A percentile compares a stretch with the other conserved stretches of the same genome.
These are phyloP conservation scores for Gaertneriomyces semiglobifer DNA, from an alignment of 192 early-diverging fungal species.

Conservation along the genomic window DNA sequence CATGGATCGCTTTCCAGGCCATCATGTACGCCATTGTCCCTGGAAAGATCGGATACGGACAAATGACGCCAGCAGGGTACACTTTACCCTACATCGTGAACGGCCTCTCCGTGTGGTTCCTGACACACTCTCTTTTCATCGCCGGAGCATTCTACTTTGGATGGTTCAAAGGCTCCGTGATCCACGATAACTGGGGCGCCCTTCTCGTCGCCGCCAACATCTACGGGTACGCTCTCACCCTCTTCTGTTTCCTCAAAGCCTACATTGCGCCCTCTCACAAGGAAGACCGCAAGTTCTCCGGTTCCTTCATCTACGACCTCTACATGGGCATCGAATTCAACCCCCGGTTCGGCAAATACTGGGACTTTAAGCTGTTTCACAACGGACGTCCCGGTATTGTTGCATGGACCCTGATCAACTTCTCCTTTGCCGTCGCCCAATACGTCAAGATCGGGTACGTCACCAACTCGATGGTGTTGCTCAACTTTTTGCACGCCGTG, in stretches of 20 bases:
- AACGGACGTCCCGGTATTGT: constrained; percentile 80
- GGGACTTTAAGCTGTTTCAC: constrained; percentile 82
- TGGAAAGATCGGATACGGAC: constrained; percentile 68
- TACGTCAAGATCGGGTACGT: constrained; percentile 69
- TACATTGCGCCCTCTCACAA: constrained; percentile 67
- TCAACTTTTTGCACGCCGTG: constrained; percentile 68
- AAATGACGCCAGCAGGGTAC: constrained; percentile 72
- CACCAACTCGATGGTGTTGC: constrained; percentile 76
- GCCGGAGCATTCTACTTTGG: constrained; percentile 58
- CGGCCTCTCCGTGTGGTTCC: constrained; percentile 68
- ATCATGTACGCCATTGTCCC: constrained; percentile 64
- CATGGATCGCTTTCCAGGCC: constrained; percentile 71
- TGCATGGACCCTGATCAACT: constrained; percentile 79
- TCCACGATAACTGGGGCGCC: constrained; percentile 73
- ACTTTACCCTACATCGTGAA: constrained; percentile 74
- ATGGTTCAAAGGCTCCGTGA: constrained; percentile 62
- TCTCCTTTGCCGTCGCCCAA: constrained; percentile 74
- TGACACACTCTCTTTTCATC: constrained; percentile 67
- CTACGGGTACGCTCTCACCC: constrained; percentile 74
- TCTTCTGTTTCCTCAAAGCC: constrained; percentile 71
- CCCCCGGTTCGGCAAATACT: constrained; percentile 68
- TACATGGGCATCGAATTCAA: constrained; percentile 84
- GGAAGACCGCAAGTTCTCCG: constrained; percentile 74
- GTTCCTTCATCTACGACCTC: constrained; percentile 69
- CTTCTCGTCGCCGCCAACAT: constrained; percentile 69